phyloP scores from a whole-genome alignment of 768 basidiomycete genomes.

The Suillus brevipes region DNA sequence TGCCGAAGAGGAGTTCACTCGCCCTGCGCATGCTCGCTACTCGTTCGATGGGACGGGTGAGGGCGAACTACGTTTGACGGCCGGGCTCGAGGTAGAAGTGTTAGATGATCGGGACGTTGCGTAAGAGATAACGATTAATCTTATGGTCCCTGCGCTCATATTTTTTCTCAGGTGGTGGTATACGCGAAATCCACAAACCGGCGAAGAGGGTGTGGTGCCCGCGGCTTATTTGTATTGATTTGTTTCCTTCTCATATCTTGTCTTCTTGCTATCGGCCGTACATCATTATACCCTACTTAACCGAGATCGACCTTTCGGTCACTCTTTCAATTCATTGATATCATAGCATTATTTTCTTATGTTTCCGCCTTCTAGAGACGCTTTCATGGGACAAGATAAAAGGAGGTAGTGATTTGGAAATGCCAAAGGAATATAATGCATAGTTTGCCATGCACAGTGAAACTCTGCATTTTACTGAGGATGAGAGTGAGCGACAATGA shows the following conservation, averaged over 20 bases:
- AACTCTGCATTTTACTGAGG: slow-evolving; percentile 17
- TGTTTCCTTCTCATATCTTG: slow-evolving; percentile 26
- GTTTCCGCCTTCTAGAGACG: slow-evolving; percentile 14
- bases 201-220: slow-evolving; percentile 87
- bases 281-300: slow-evolving; percentile 38
- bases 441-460: slow-evolving; percentile 4
- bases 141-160: slow-evolving; percentile 12
- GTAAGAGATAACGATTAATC: slow-evolving; percentile 44
- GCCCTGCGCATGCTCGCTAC: slow-evolving; percentile 79
- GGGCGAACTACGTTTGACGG: slow-evolving; percentile 70
- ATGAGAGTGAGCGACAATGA: slow-evolving; percentile 9
- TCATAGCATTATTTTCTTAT: slow-evolving; percentile 23
- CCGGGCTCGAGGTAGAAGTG: slow-evolving; percentile 72
- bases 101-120: slow-evolving; percentile 79
- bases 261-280: slow-evolving; percentile 31
- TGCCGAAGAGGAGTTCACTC: slow-evolving; percentile 62
- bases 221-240: slow-evolving; percentile 85
- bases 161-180: slow-evolving; percentile 82
- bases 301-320: slow-evolving; percentile 39
- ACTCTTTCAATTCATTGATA: slow-evolving; percentile 32
- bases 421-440: slow-evolving; percentile 3
- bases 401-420: not conserved
- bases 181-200: slow-evolving; percentile 75
- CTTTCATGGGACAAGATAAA: not conserved
- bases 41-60: slow-evolving; percentile 80